phyloP scores from a whole-genome alignment of 352 stramenopile genomes.

The Phytophthora syringae region DNA sequence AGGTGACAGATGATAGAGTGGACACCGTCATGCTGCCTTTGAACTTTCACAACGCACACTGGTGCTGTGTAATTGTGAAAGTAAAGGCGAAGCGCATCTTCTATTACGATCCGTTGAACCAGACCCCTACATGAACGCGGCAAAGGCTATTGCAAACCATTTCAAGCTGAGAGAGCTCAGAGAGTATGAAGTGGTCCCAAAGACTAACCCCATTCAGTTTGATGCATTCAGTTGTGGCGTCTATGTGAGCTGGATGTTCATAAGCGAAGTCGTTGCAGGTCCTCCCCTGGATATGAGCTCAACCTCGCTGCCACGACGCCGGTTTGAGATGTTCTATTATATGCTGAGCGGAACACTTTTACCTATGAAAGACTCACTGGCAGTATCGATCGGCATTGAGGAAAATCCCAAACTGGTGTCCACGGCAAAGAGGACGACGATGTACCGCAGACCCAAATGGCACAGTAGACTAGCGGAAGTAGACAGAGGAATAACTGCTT shows the following conservation, averaged over 20 bases:
- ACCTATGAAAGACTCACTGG: not conserved
- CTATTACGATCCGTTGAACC: slow-evolving; percentile 17
- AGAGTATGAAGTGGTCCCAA: slow-evolving; percentile 4
- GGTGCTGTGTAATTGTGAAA: slow-evolving; percentile 14
- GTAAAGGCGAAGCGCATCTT: not conserved
- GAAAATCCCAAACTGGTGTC: no score
- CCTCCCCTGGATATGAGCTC: slow-evolving; percentile 1
- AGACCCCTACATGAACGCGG: not conserved
- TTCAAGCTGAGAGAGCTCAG: not conserved
- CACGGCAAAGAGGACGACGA: not conserved
- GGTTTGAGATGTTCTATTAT: slow-evolving; percentile 30
- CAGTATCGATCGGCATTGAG: no score
- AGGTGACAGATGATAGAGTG: not conserved
- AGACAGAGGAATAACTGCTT: no score
- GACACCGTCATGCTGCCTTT: not conserved
- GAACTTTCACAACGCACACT: slow-evolving; percentile 17
- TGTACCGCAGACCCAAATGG: no score
- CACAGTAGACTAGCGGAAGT: no score
- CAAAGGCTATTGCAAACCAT: not conserved
- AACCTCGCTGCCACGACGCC: not conserved
- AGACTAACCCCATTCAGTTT: slow-evolving; percentile 25
- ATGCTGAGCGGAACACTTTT: not conserved
- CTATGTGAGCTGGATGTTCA: slow-evolving; percentile 28
- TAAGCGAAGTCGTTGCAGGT: not conserved
- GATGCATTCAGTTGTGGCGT: slow-evolving; percentile 24